phyloP scores from a whole-genome alignment of 306 rosid genomes.

The Vigna unguiculata region DNA sequence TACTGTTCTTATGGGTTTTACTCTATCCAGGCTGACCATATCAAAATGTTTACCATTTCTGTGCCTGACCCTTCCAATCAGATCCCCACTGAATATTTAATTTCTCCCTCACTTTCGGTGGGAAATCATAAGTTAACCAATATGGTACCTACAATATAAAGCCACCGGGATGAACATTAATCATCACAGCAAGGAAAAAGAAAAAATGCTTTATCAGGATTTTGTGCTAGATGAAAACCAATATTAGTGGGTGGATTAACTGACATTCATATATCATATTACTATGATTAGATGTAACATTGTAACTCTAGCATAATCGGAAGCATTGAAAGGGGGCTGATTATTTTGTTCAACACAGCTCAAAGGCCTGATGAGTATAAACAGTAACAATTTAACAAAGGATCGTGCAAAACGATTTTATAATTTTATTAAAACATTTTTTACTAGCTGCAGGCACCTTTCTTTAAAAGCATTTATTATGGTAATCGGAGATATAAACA shows the following conservation, averaged over 20 bases:
- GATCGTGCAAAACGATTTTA: not conserved
- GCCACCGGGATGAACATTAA: conserved; percentile 37
- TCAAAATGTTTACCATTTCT: conserved; percentile 71
- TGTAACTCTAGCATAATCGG: not conserved
- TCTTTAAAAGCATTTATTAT: not conserved
- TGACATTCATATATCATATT: conserved; percentile 18
- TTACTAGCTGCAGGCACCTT: not conserved
- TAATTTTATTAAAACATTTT: conserved; percentile 13
- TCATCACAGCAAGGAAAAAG: not conserved
- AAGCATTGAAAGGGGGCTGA: conserved; percentile 10
- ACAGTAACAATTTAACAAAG: not conserved
- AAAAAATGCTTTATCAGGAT: not conserved
- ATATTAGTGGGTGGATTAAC: not conserved
- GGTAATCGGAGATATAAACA: not conserved
- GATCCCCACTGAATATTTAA: conserved; percentile 76
- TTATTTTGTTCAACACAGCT: not conserved
- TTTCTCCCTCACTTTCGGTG: conserved; percentile 77
- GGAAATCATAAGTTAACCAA: conserved; percentile 96
- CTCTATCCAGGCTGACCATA: conserved; percentile 31
- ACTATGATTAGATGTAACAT: conserved; percentile 16
- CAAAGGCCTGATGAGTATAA: not conserved
- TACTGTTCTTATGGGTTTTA: conserved; percentile 13
- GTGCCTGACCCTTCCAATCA: conserved; percentile 97
- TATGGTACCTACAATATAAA: conserved; percentile 66
- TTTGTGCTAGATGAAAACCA: conserved; percentile 22